phyloP scores from a whole-genome alignment of 352 stramenopile genomes.

The Pythium biforme region DNA sequence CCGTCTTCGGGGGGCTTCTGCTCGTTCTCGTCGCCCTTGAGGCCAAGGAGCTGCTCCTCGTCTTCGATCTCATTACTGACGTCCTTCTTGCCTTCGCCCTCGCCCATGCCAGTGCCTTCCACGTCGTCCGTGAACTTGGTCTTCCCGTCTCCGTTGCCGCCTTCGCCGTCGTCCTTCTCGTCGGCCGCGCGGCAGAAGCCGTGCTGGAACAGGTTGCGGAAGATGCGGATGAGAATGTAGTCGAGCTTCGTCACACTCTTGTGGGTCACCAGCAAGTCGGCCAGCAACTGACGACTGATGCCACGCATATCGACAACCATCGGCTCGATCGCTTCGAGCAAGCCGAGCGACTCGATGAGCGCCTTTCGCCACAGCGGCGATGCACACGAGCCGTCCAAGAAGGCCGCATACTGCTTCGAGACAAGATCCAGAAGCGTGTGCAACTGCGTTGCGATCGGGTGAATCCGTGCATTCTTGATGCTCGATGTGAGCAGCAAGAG shows the following conservation, averaged over 20 bases:
- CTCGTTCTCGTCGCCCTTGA: slow-evolving; percentile 92
- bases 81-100: slow-evolving; percentile 99
- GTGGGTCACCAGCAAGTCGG: slow-evolving; percentile 82
- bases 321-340: slow-evolving; percentile 63
- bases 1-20: slow-evolving; percentile 53
- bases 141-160: slow-evolving; percentile 79
- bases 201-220: slow-evolving; percentile 95
- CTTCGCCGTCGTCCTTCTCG: slow-evolving; percentile 79
- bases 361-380: slow-evolving; percentile 22
- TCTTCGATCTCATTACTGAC: slow-evolving; percentile 99
- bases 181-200: slow-evolving; percentile 89
- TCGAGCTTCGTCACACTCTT: slow-evolving; percentile 93
- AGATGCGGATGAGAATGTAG: slow-evolving; percentile 95
- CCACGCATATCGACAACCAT: slow-evolving; percentile 62
- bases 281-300: slow-evolving; percentile 77
- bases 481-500: slow-evolving; percentile 42
- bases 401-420: slow-evolving; percentile 44
- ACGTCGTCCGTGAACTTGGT: slow-evolving; percentile 98
- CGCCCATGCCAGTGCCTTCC: slow-evolving; percentile 99
- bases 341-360: slow-evolving; percentile 36
- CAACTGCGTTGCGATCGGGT: slow-evolving; percentile 66
- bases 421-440: slow-evolving; percentile 43
- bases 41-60: slow-evolving; percentile 99
- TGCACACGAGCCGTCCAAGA: slow-evolving; percentile 28
- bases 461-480: slow-evolving; percentile 72